Conservation (phyloP, 1,284 basidiomycete genomes). For the Lentinula novae-zelandiae region DNA sequence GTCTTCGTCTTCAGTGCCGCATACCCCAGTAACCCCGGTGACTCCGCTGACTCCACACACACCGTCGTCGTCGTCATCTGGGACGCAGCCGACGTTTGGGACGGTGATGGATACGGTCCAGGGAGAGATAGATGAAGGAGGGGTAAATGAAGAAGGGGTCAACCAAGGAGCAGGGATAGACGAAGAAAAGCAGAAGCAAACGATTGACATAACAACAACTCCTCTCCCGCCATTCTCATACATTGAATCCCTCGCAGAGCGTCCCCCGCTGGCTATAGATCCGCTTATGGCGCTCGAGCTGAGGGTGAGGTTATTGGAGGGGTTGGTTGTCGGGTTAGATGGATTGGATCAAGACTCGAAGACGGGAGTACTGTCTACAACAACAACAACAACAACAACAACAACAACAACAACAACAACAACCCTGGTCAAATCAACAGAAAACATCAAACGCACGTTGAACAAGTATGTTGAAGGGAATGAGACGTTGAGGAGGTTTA, state of each 20-base stretch:
- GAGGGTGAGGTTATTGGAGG: conserved; percentile 72
- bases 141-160: neutral
- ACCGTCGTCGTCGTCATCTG: conserved; percentile 15
- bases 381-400: conserved; percentile 32
- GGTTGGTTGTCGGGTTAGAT: conserved; percentile 61
- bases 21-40: conserved; percentile 49
- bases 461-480: conserved; percentile 56
- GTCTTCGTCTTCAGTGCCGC: conserved; percentile 53
- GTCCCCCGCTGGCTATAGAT: conserved; percentile 39
- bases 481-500: conserved; percentile 69
- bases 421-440: conserved; percentile 47
- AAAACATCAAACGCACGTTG: conserved; percentile 56
- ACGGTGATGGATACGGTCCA: neutral
- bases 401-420: conserved; percentile 33
- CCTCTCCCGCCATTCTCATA: neutral
- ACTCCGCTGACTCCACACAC: conserved; percentile 3
- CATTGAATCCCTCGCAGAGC: conserved; percentile 10
- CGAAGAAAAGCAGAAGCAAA: conserved; percentile 11
- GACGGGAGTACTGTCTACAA: conserved; percentile 28
- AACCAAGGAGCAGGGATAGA: neutral
- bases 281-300: conserved; percentile 67
- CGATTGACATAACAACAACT: conserved; percentile 3
- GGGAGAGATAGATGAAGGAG: neutral
- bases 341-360: conserved; percentile 16
- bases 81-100: neutral